These are phyloP conservation scores for Fomitopsis palustris DNA, from an alignment of 1,284 basidiomycete species.

Conservation along the genomic window DNA sequence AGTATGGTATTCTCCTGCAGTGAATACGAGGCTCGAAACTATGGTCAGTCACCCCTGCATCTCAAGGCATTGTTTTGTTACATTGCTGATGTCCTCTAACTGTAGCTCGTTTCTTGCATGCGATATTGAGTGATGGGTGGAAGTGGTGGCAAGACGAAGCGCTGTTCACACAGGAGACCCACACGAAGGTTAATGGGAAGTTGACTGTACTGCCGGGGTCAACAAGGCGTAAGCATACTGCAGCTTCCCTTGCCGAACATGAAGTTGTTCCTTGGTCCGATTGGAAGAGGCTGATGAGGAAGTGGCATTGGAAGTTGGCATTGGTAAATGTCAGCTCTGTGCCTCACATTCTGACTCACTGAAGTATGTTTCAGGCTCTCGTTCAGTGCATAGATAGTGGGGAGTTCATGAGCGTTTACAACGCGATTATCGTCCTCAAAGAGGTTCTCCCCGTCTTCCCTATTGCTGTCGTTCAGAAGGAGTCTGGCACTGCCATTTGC, in stretches of 20 bases:
- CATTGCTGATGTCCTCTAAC: background rate
- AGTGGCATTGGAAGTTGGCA: constrained; percentile 78
- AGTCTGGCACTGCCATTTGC: constrained; percentile 57
- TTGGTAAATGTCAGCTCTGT: constrained; percentile 36
- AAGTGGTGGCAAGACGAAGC: constrained; percentile 77
- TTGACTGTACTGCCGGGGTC: constrained; percentile 64
- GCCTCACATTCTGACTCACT: background rate
- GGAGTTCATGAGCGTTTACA: constrained; percentile 95
- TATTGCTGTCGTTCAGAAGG: constrained; percentile 50
- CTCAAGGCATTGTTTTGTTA: constrained; percentile 5
- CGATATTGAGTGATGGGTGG: constrained; percentile 72
- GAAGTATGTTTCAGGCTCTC: constrained; percentile 44
- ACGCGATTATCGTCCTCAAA: constrained; percentile 86
- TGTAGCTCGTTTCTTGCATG: constrained; percentile 79
- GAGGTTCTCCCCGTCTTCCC: constrained; percentile 90
- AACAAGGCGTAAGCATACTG: constrained; percentile 48
- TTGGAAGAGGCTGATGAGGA: constrained; percentile 71
- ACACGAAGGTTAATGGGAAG: constrained; percentile 63
- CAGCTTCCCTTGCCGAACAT: constrained; percentile 39
- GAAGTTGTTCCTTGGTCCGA: constrained; percentile 67
- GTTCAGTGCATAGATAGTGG: constrained; percentile 64
- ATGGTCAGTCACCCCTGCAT: constrained; percentile 50
- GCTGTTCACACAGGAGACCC: constrained; percentile 62
- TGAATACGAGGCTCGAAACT: constrained; percentile 95
- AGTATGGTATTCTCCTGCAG: constrained; percentile 90